phyloP scores from a whole-genome alignment of 2,329 filamentous ascomycete genomes.

The Coniochaeta sp. region DNA sequence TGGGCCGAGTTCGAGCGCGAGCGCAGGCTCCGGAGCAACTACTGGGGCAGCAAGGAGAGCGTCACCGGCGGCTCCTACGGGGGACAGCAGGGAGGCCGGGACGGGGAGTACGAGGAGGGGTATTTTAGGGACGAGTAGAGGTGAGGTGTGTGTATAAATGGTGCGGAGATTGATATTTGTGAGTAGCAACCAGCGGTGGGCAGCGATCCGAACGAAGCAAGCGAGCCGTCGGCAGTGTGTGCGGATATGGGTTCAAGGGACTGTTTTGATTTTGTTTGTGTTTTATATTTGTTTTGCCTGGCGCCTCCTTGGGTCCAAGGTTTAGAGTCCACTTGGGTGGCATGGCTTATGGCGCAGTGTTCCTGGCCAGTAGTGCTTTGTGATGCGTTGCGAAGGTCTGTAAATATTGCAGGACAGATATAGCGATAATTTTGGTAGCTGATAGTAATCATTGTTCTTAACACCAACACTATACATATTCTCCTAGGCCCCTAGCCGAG shows the following conservation, averaged over 20 bases:
- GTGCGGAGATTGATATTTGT: background rate
- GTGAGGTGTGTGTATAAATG: background rate
- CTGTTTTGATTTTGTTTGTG: background rate
- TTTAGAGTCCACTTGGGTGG: background rate
- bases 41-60: conserved; percentile 48
- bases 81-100: background rate
- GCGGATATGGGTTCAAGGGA: background rate
- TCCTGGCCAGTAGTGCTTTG: background rate
- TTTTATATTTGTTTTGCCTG: background rate
- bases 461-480: too few relatives aligned
- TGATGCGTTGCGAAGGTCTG: background rate
- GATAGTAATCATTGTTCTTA: background rate
- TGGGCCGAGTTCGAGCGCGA: conserved; percentile 92
- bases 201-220: background rate
- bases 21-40: conserved; percentile 40
- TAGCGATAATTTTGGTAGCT: background rate
- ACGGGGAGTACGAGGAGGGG: background rate
- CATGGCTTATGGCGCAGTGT: background rate
- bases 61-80: conserved; percentile 27
- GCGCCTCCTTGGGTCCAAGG: background rate
- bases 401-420: background rate
- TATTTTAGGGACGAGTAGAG: background rate
- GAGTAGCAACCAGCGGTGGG: background rate
- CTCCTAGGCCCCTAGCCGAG: background rate
- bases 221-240: background rate